These are phyloP conservation scores for Lichenothelia convexa DNA, from an alignment of 495 filamentous ascomycete genomes.

Conservation along the genomic window DNA sequence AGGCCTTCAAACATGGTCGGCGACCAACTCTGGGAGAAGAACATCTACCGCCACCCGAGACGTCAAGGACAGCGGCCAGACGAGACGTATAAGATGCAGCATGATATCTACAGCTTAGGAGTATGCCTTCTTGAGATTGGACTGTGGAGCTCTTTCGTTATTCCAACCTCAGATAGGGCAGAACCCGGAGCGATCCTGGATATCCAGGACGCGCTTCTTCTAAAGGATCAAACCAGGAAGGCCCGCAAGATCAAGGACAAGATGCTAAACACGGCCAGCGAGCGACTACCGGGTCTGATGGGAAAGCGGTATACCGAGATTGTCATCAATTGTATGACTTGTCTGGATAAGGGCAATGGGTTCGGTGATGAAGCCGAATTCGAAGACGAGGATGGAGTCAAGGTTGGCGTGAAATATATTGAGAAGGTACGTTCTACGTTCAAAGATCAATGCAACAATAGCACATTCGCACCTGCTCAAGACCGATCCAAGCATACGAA, in stretches of 20 bases:
- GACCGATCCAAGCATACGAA: too few relatives aligned
- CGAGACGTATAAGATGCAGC: slow-evolving; percentile 35
- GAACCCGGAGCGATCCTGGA: background rate
- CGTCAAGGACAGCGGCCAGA: slow-evolving; percentile 27
- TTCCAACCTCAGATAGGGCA: background rate
- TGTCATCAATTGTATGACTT: slow-evolving; percentile 36
- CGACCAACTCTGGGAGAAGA: slow-evolving; percentile 25
- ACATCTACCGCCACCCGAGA: slow-evolving; percentile 39
- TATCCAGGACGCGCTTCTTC: background rate
- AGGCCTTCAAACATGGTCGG: slow-evolving; percentile 22
- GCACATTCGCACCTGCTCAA: too few relatives aligned
- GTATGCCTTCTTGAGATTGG: slow-evolving; percentile 44
- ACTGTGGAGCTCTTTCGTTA: slow-evolving; percentile 33
- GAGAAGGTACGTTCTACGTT: slow-evolving; percentile 5
- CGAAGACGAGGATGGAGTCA: slow-evolving; percentile 29
- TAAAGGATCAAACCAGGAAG: slow-evolving; percentile 2
- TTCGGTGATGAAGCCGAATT: slow-evolving; percentile 18
- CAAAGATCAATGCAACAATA: too few relatives aligned
- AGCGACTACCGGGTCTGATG: slow-evolving; percentile 28
- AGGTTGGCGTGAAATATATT: slow-evolving; percentile 5
- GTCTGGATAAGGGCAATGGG: slow-evolving; percentile 29
- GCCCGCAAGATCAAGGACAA: slow-evolving; percentile 21
- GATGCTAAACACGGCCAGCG: slow-evolving; percentile 23
- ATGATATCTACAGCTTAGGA: slow-evolving; percentile 49
- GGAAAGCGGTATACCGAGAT: slow-evolving; percentile 30